Evolutionary conservation across 805 yeast genomes (phyloP).

Genomic region (Isabelozyma rhagii): DNA sequence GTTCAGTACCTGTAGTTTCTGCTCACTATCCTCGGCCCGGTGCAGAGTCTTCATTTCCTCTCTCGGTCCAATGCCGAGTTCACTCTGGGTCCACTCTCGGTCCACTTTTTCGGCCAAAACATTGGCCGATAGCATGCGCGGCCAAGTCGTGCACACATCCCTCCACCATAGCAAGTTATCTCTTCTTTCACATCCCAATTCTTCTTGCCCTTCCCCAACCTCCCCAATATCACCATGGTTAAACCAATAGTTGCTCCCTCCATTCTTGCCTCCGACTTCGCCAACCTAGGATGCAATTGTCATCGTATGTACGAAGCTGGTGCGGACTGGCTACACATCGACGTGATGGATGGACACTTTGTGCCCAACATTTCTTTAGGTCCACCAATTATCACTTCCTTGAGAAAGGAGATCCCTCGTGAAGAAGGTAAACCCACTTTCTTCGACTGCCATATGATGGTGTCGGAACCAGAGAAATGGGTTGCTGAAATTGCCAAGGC

Average conservation of each 20-base stretch:
- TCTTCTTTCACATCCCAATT: background rate
- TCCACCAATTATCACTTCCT: conserved; percentile 77
- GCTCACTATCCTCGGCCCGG: no score
- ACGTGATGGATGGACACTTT: conserved; percentile 98
- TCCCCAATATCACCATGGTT: conserved; percentile 46
- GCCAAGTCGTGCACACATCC: background rate
- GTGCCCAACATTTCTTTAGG: conserved; percentile 97
- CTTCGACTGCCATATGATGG: conserved; percentile 99
- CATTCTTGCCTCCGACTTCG: conserved; percentile 87
- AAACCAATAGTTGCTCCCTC: conserved; percentile 91
- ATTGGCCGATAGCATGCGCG: no score
- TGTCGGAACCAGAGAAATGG: conserved; percentile 88
- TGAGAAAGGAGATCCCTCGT: conserved; percentile 76
- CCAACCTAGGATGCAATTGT: conserved; percentile 85
- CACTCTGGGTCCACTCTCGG: no score
- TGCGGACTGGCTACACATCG: conserved; percentile 97
- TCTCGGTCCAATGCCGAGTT: no score
- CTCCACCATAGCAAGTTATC: background rate
- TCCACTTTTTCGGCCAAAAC: no score
- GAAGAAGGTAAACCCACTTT: conserved; percentile 47
- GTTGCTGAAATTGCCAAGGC: conserved; percentile 86
- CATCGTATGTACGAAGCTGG: conserved; percentile 72
- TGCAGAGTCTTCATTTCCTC: no score
- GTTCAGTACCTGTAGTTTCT: no score
- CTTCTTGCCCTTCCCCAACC: background rate